phyloP scores from a whole-genome alignment of 306 rosid genomes.

The cucumber (Cucumis sativus) region DNA sequence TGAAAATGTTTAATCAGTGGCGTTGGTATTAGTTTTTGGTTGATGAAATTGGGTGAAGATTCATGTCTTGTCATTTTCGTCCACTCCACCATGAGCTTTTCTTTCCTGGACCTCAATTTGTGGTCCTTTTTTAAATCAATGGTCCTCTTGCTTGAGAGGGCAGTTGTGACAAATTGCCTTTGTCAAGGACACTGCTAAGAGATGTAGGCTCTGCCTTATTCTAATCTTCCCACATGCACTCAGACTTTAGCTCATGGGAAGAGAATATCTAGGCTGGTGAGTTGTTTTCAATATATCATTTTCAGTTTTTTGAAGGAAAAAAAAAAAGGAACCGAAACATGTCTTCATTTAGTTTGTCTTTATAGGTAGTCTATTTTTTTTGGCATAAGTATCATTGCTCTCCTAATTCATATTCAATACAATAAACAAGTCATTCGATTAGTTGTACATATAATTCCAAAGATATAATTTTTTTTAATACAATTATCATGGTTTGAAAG shows the following conservation, averaged over 20 bases:
- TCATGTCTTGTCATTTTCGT: constrained; percentile 31
- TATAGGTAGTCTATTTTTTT: background rate
- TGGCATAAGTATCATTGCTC: background rate
- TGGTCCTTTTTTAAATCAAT: constrained; percentile 25
- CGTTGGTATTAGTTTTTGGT: background rate
- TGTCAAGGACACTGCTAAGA: constrained; percentile 2
- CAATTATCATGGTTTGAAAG: background rate
- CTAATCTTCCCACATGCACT: constrained; percentile 3
- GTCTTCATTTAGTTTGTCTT: background rate
- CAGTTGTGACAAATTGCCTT: constrained; percentile 5
- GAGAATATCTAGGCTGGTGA: constrained; percentile 3
- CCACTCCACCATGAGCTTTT: constrained; percentile 17
- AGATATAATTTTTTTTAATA: background rate
- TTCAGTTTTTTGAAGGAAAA: background rate
- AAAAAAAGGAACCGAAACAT: background rate
- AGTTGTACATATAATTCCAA: background rate
- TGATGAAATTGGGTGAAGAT: constrained; percentile 17
- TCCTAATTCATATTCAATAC: background rate
- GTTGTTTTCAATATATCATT: background rate
- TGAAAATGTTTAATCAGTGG: background rate
- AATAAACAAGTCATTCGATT: background rate
- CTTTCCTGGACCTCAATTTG: constrained; percentile 11
- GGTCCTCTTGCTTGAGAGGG: constrained; percentile 22
- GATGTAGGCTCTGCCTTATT: constrained; percentile 2
- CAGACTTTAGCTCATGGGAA: background rate